A percentile compares a stretch with the other conserved stretches of the same genome.
Conservation (phyloP, 192 early-diverging fungal genomes). For the Coemansia sp. region DNA sequence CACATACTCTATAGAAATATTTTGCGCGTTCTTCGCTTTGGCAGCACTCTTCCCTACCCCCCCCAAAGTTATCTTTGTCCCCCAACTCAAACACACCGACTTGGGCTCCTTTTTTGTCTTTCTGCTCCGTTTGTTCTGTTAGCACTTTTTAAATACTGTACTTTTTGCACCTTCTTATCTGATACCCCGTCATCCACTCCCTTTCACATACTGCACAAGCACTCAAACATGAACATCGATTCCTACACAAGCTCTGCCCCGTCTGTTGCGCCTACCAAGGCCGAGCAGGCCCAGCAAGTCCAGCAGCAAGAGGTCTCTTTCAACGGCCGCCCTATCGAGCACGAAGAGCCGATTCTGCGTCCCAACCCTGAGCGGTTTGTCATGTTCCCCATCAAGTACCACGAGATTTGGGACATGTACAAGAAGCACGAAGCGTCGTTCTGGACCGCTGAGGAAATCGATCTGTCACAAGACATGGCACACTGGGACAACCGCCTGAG, state of each 20-base stretch:
- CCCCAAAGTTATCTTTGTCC: background rate
- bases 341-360: conserved; percentile 60
- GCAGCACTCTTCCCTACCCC: too few relatives aligned
- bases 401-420: conserved; percentile 97
- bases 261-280: conserved; percentile 23
- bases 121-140: background rate
- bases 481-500: conserved; percentile 87
- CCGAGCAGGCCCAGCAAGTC: conserved; percentile 31
- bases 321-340: conserved; percentile 45
- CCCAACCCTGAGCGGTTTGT: conserved; percentile 82
- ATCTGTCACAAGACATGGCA: conserved; percentile 84
- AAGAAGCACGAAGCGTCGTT: conserved; percentile 97
- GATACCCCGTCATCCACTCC: background rate
- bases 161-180: background rate
- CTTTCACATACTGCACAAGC: conserved; percentile 6
- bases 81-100: background rate
- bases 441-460: conserved; percentile 96
- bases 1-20: background rate
- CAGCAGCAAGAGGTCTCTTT: conserved; percentile 39
- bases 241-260: conserved; percentile 9
- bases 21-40: background rate
- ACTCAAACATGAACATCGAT: conserved; percentile 30
- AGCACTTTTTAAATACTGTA: background rate
- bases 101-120: background rate
- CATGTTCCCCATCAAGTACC: conserved; percentile 92